A percentile compares a stretch with the other conserved stretches of the same genome.
These are phyloP conservation scores for Phanerochaete sordida DNA, from an alignment of 768 basidiomycete genomes.

Conservation along the genomic window DNA sequence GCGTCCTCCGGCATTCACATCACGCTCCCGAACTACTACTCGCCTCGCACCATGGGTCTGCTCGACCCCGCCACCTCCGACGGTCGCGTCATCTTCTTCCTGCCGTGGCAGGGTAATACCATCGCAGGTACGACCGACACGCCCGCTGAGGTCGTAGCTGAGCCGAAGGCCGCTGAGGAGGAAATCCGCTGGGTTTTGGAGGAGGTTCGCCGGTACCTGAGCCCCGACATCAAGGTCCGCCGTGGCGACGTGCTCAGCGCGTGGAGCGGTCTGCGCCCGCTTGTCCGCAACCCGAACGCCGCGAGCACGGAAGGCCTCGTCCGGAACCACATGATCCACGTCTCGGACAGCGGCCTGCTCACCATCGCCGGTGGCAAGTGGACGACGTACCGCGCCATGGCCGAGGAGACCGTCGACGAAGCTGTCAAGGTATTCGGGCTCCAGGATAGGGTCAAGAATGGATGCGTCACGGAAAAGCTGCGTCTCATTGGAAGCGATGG, in stretches of 20 bases:
- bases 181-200: slow-evolving; percentile 97
- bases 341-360: slow-evolving; percentile 74
- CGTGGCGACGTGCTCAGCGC: slow-evolving; percentile 94
- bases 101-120: slow-evolving; percentile 97
- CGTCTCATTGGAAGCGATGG: slow-evolving; percentile 89
- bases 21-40: slow-evolving; percentile 96
- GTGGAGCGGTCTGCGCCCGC: slow-evolving; percentile 89
- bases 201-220: slow-evolving; percentile 86
- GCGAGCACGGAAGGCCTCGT: slow-evolving; percentile 85
- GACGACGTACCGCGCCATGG: slow-evolving; percentile 98
- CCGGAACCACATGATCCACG: slow-evolving; percentile 89
- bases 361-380: slow-evolving; percentile 98
- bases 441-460: slow-evolving; percentile 46
- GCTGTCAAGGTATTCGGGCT: slow-evolving; percentile 80
- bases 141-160: slow-evolving; percentile 62
- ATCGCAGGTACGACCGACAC: slow-evolving; percentile 97
- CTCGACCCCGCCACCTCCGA: slow-evolving; percentile 95
- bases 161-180: slow-evolving; percentile 85
- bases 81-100: slow-evolving; percentile 97
- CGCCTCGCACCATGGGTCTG: slow-evolving; percentile 91
- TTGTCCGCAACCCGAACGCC: slow-evolving; percentile 78
- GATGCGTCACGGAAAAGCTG: slow-evolving; percentile 76
- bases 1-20: slow-evolving; percentile 94
- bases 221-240: slow-evolving; percentile 89
- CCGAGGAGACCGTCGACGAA: slow-evolving; percentile 87